Evolutionary conservation across 306 rosid species (phyloP).

Genomic region (Arachis stenosperma): DNA sequence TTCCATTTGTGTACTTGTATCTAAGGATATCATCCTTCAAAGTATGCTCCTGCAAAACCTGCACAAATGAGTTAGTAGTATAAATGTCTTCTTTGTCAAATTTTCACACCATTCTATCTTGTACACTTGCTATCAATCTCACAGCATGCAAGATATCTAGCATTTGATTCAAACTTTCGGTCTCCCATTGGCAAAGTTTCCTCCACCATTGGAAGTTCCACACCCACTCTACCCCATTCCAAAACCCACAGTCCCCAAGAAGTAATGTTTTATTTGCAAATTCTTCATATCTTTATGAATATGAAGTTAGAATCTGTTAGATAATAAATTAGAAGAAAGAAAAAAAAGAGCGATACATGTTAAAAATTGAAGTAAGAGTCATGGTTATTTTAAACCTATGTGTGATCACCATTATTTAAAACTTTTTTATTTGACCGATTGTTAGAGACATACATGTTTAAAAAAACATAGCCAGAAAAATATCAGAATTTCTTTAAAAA

Average conservation of each 20-base stretch:
- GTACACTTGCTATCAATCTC: too few species aligned
- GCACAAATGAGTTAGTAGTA: too few species aligned
- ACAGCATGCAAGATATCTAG: too few species aligned
- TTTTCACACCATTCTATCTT: too few species aligned
- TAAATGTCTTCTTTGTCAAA: too few species aligned
- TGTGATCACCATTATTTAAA: slow-evolving; percentile 84
- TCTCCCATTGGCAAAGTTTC: too few species aligned
- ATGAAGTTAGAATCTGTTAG: slow-evolving; percentile 35
- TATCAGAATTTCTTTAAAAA: slow-evolving; percentile 37
- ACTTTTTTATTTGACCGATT: slow-evolving; percentile 99
- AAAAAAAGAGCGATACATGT: slow-evolving; percentile 11
- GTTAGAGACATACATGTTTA: slow-evolving; percentile 70
- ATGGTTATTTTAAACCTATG: not conserved
- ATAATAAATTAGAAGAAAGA: slow-evolving; percentile 20
- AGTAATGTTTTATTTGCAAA: slow-evolving; percentile 70
- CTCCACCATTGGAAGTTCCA: too few species aligned
- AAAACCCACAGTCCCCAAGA: slow-evolving; percentile 15
- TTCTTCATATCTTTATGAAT: slow-evolving; percentile 91
- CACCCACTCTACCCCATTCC: too few species aligned
- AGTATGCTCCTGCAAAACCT: too few species aligned
- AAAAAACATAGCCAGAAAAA: slow-evolving; percentile 36
- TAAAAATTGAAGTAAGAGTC: slow-evolving; percentile 10
- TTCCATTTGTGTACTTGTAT: too few species aligned
- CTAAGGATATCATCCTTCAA: too few species aligned
- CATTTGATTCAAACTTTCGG: too few species aligned